Percentiles rank a stretch among this genome's conserved stretches.
phyloP scores from a whole-genome alignment of 805 yeast species.

The Priceomyces castillae region DNA sequence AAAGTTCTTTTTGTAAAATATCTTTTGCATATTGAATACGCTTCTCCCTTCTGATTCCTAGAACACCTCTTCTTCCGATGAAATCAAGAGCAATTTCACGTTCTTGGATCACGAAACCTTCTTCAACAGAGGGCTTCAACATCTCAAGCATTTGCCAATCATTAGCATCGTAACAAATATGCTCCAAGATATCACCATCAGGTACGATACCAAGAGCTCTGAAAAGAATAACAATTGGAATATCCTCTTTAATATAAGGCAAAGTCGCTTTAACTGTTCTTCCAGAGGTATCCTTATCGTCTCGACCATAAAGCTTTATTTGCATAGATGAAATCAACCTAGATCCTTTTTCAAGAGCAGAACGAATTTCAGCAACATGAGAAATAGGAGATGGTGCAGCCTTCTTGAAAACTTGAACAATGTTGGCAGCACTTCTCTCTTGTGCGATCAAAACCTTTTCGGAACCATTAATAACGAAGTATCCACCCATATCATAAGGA shows the following conservation, averaged over 20 bases:
- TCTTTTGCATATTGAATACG: conserved; percentile 98
- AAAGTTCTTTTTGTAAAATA: conserved; percentile 89
- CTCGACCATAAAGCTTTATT: conserved; percentile 85
- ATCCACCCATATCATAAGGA: conserved; percentile 99
- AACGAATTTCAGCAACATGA: conserved; percentile 93
- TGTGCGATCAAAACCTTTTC: conserved; percentile 98
- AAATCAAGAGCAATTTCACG: conserved; percentile 97
- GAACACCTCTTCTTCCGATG: conserved; percentile 96
- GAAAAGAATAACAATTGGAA: conserved; percentile 95
- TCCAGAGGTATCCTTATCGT: conserved; percentile 62
- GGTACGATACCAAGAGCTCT: conserved; percentile 98
- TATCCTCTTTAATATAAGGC: conserved; percentile 94
- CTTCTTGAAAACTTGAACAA: conserved; percentile 96
- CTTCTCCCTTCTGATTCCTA: conserved; percentile 94
- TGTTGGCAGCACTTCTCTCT: conserved; percentile 97
- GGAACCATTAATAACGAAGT: conserved; percentile 96
- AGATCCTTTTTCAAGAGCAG: conserved; percentile 96
- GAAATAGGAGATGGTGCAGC: conserved; percentile 96
- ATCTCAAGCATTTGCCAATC: conserved; percentile 99
- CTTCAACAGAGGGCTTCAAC: conserved; percentile 98
- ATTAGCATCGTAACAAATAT: conserved; percentile 93
- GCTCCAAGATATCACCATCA: conserved; percentile 98
- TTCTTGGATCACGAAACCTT: conserved; percentile 97
- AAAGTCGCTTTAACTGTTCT: conserved; percentile 92
- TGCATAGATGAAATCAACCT: conserved; percentile 92